Evolutionary conservation across 306 rosid genomes (phyloP), one percentile per base, ranked within the genome.

Genomic region (Acacia crassicarpa): DNA sequence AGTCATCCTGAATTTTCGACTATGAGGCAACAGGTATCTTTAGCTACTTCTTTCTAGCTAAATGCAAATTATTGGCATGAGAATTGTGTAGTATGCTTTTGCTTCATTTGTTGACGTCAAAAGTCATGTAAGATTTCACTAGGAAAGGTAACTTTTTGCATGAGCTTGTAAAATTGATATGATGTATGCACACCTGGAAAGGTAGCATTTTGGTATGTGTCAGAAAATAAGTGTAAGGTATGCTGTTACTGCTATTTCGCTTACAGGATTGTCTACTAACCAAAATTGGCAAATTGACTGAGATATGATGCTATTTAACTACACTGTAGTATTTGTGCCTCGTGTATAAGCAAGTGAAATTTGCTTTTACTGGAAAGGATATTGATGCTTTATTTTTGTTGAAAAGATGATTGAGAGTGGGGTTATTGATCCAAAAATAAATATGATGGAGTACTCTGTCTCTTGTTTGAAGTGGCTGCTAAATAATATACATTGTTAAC

Each of bases 1-100:
- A 91, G 94, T 82, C 99, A 95, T 88, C 97, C 99, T 46, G 99
- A 95, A 84, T 95, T 95, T 89, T 93, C 99, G 51, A 84, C 99
- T 72, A 87, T 88, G 89, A 88, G 98, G 72, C 99, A 95, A 84
- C 99, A 95, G 99, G 99, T 93, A 86, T 66, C 38, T 80, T 65
- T 68, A 76, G 53, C 63, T 72, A 78, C 75, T 83, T 75, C 62
- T 67, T 78, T 56, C 45, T 20, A 10, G 48, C 58, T 53, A 6
- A 76, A 67, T 17, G 27, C 8, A 61, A 54, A 77, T 79, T 53
- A 23, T 14, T 48, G 78, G 65, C 58, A 12, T 43, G 30, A 59
- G 70, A 61, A 51, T 80, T 25, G 16, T 76, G 61, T 5, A 6
- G n/a, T 76, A 72, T 72, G 81, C 38, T 62, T 33, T 17, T n/a